Evolutionary conservation across 2,329 filamentous ascomycete species (phyloP), one percentile per base, ranked within the genome.

Genomic region (Fulvia fulva): DNA sequence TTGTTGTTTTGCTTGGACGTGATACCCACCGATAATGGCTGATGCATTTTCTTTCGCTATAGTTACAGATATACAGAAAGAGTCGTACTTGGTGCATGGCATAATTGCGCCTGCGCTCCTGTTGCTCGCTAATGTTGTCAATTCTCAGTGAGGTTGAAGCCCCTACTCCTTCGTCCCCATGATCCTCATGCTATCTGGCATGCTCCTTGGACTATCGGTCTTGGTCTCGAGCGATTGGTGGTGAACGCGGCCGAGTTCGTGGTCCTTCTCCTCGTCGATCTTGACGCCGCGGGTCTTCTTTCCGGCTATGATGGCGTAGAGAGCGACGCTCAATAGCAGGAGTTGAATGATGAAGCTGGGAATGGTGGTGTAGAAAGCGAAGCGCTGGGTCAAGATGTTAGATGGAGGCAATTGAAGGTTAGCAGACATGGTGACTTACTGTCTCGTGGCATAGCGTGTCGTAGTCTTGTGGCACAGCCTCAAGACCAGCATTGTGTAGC

Each of bases 331-430:
- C 34, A 71, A 60, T 7, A 72, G 60, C 1, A 65, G 41, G 51
- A 72, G 59, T 44, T 79, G 71, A 46, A 78, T 49, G 45, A 78
- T 51, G 59, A 78, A 75, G 19, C 75, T 66, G 0, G 73, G 69
- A 22, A 79, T 71, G 0, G 75, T 75, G 22, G 75, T 74, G 62
- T 75, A 78, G 45, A 76, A 72, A 14, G 77, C 75, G 67, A 80
- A 79, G 62, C 72, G 73, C 73, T 76, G 58, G 16, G 3, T 9
- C 1, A n/a, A n/a, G n/a, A 19, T 16, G 37, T 41, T n/a, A 41
- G 37, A 25, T 47, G 5, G 25, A 25, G 44, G 19, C 12, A 5
- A 47, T 19, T 21, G 25, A 44, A 49, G 23, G 43, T 51, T 26
- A 32, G 16, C 7, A 30, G 26, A 26, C 50, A 11, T 12, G n/a